These are phyloP conservation scores for Phanerodontia chrysosporium DNA, from an alignment of 768 basidiomycete genomes.

Conservation along the genomic window DNA sequence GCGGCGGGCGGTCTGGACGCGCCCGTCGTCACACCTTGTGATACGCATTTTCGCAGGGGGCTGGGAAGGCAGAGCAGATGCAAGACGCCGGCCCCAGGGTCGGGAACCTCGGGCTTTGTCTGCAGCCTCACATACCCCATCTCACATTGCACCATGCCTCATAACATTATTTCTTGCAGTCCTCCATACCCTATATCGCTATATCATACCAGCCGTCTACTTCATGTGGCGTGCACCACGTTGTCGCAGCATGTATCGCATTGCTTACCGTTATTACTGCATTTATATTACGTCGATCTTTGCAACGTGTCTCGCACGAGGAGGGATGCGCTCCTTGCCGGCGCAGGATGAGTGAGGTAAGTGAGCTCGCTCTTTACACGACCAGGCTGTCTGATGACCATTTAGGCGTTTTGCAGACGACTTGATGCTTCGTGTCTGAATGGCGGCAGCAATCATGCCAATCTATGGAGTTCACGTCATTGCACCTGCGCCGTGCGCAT, in stretches of 20 bases:
- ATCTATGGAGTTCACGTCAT: neutral
- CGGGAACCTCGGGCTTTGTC: conserved; percentile 13
- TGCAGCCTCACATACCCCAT: neutral
- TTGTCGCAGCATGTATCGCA: conserved; percentile 13
- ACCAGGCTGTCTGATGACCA: neutral
- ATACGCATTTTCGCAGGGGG: conserved; percentile 8
- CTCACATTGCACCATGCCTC: neutral
- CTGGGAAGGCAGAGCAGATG: conserved; percentile 10
- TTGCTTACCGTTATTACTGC: neutral
- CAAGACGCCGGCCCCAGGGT: conserved; percentile 1
- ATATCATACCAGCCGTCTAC: neutral
- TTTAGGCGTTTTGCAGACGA: neutral
- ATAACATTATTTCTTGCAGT: conserved; percentile 7
- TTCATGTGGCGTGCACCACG: conserved; percentile 9
- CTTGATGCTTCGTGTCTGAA: neutral
- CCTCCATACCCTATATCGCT: conserved; percentile 8
- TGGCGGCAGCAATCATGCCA: neutral
- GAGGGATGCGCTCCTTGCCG: conserved; percentile 8
- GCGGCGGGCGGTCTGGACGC: neutral
- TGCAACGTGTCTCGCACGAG: conserved; percentile 21
- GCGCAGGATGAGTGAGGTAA: neutral
- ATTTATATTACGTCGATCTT: neutral
- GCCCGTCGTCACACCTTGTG: conserved; percentile 1
- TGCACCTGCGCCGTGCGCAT: neutral
- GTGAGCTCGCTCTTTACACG: conserved; percentile 2